phyloP scores from a whole-genome alignment of 805 yeast genomes.

The Wickerhamiella kazuoi region DNA sequence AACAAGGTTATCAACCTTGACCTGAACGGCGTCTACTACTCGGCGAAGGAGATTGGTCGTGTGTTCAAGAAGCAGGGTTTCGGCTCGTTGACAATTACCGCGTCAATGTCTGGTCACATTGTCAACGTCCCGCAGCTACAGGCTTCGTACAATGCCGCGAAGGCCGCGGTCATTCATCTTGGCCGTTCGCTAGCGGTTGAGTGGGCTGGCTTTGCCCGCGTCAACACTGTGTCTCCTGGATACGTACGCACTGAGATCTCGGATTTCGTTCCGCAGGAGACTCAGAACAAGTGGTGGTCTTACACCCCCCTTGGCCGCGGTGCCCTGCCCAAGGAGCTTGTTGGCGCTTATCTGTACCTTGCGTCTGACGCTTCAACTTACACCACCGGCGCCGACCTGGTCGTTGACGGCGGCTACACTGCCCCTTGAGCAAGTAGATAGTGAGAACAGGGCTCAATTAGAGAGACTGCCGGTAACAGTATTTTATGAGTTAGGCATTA shows the following conservation, averaged over 20 bases:
- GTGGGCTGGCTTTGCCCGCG: slow-evolving; percentile 74
- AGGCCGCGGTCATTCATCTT: slow-evolving; percentile 67
- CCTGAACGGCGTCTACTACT: slow-evolving; percentile 63
- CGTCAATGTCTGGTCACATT: slow-evolving; percentile 78
- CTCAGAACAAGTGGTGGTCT: slow-evolving; percentile 31
- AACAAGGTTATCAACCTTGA: slow-evolving; percentile 55
- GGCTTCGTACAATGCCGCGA: slow-evolving; percentile 69
- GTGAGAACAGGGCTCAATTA: too few relatives aligned
- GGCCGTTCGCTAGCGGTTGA: slow-evolving; percentile 68
- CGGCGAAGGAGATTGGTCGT: slow-evolving; percentile 59
- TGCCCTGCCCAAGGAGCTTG: slow-evolving; percentile 53
- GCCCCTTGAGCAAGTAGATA: slow-evolving; percentile 23
- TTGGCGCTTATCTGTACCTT: slow-evolving; percentile 63
- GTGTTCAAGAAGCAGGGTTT: slow-evolving; percentile 57
- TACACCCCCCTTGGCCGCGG: slow-evolving; percentile 40
- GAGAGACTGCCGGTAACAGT: too few relatives aligned
- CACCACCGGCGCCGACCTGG: slow-evolving; percentile 61
- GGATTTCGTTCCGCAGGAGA: slow-evolving; percentile 28
- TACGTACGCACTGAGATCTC: slow-evolving; percentile 59
- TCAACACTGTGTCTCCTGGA: slow-evolving; percentile 68
- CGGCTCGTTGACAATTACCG: slow-evolving; percentile 72
- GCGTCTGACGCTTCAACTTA: slow-evolving; percentile 70
- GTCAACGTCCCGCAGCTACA: slow-evolving; percentile 78
- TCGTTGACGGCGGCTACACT: slow-evolving; percentile 66
- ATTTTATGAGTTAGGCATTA: too few relatives aligned